Evolutionary conservation across 2,329 filamentous ascomycete species (phyloP), one percentile per base, ranked within the genome.

Genomic region (Talaromyces sp.): DNA sequence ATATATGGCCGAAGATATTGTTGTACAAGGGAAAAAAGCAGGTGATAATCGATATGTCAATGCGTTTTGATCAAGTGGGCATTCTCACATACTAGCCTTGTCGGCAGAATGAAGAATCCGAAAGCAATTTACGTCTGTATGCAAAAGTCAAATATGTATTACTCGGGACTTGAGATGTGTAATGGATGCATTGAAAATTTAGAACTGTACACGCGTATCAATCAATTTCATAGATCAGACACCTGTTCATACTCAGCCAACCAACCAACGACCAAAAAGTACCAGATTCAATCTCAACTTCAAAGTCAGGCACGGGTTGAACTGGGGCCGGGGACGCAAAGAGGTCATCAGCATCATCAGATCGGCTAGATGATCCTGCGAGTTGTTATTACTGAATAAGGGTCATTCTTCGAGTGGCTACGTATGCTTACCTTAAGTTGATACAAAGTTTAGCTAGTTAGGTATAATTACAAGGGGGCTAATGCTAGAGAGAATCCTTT

Each of bases 11-110:
- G 31, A 22, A 35, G 33, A 9, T 16, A n/a, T 16, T 9, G 33
- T 56, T 56, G n/a, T 33, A 56, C 52, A 56, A 56, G 31, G 4
- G n/a, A 56, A 37, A 37, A 37, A 39, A 24, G 33, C 37, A n/a
- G 39, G 33, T 56, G 33, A 37, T 37, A 14, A 37, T 22, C 11
- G n/a, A 19, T 13, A 22, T 14, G 52, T 56, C 52, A 56, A 37
- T 56, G 33, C 52, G 52, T 56, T 56, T 37, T 22, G 33, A 24
- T 56, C 52, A 56, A 56, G 52, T 56, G 52, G 52, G 52, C 52
- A 56, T 56, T 19, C 16, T 22, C 9, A 35, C 11, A 10, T 35
- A 35, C 27, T 16, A 19, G 52, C 31, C 19, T 37, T 35, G 31
- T 54, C 31, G 37, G 31, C 31, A 19, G 50, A 35, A 54, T 7